A percentile compares a stretch with the other conserved stretches of the same genome.
phyloP scores from a whole-genome alignment of 73 alveolate genomes.

The Blepharisma japonicum region DNA sequence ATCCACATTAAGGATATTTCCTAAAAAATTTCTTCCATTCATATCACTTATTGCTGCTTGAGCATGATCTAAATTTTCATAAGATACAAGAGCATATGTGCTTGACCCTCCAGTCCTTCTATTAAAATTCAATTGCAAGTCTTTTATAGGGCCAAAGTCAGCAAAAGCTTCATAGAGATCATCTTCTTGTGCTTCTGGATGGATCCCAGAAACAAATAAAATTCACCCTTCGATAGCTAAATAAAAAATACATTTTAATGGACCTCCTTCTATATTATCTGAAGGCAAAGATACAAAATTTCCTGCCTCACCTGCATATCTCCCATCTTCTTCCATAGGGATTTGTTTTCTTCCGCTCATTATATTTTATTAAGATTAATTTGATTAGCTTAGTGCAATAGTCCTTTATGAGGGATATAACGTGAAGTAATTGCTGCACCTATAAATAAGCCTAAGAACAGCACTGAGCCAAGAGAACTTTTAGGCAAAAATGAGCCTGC shows the following conservation, averaged over 20 bases:
- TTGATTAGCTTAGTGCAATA: not conserved
- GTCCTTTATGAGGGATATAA: slow-evolving; percentile 11
- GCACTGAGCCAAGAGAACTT: slow-evolving; percentile 4
- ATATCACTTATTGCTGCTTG: slow-evolving; percentile 65
- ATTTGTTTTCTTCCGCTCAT: too few relatives aligned
- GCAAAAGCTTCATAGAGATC: slow-evolving; percentile 73
- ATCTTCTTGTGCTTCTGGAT: slow-evolving; percentile 84
- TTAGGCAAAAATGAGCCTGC: slow-evolving; percentile 25
- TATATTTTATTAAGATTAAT: too few relatives aligned
- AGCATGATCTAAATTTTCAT: slow-evolving; percentile 61
- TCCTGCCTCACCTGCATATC: too few relatives aligned
- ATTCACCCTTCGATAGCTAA: slow-evolving; percentile 76
- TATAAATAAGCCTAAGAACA: not conserved
- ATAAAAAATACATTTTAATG: not conserved
- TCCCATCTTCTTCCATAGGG: too few relatives aligned
- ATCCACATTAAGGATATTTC: slow-evolving; percentile 63
- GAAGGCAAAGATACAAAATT: too few relatives aligned
- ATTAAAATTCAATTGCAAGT: slow-evolving; percentile 76
- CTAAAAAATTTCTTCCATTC: slow-evolving; percentile 53
- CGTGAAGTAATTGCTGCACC: not conserved
- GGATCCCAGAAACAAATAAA: slow-evolving; percentile 71
- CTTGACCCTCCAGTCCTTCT: slow-evolving; percentile 80
- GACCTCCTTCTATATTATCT: too few relatives aligned
- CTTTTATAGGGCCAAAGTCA: slow-evolving; percentile 71
- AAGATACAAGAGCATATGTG: slow-evolving; percentile 84